Evolutionary conservation across 2,329 filamentous ascomycete species (phyloP).

Genomic region (Byssothecium circinans): DNA sequence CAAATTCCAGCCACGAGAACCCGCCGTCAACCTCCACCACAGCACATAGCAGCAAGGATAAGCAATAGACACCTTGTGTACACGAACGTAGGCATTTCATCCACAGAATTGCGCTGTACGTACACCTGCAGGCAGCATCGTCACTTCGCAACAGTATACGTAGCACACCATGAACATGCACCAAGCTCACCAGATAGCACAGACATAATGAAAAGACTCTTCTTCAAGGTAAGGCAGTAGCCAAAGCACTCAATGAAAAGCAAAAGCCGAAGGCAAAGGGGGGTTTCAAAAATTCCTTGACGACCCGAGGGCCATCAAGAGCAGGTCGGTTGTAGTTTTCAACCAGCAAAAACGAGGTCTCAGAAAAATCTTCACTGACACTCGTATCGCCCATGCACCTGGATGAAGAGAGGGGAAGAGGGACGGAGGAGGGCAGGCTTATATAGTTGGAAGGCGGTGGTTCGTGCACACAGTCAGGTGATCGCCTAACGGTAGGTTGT

Average conservation of each 20-base stretch:
- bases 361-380: slow-evolving; percentile 15
- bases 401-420: slow-evolving; percentile 4
- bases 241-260: slow-evolving; percentile 7
- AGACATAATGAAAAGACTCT: background rate
- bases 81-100: too few species aligned
- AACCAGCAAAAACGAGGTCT: slow-evolving; percentile 67
- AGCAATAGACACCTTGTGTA: too few species aligned
- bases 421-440: slow-evolving; percentile 2
- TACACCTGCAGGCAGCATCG: too few species aligned
- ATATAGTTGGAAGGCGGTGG: slow-evolving; percentile 2
- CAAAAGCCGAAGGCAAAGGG: background rate
- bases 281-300: slow-evolving; percentile 74
- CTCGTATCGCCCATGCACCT: slow-evolving; percentile 11
- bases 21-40: too few species aligned
- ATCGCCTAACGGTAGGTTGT: background rate
- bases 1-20: too few species aligned
- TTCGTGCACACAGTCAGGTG: background rate
- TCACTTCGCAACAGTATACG: background rate
- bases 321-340: slow-evolving; percentile 76
- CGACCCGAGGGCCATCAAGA: slow-evolving; percentile 67
- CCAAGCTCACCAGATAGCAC: background rate
- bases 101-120: too few species aligned
- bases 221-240: slow-evolving; percentile 4
- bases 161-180: background rate
- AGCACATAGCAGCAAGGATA: too few species aligned